Evolutionary conservation across 805 yeast species (phyloP).

Genomic region (Geotrichum ghanense): DNA sequence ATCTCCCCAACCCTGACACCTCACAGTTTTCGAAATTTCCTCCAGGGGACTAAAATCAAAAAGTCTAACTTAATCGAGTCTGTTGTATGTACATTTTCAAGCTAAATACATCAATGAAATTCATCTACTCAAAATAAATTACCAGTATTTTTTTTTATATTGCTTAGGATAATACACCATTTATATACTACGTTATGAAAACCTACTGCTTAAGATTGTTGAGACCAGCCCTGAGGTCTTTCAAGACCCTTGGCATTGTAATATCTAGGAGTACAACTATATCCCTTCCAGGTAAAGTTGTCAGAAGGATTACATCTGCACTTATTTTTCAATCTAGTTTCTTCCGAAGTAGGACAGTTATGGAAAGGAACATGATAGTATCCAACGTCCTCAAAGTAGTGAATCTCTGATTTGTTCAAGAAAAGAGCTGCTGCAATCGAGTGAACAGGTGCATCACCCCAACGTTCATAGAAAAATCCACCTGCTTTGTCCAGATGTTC

Average conservation of each 20-base stretch:
- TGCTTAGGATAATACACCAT: too few relatives aligned
- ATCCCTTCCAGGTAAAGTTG: constrained; percentile 30
- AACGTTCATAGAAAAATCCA: constrained; percentile 63
- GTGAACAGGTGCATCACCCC: constrained; percentile 76
- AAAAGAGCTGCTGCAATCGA: constrained; percentile 51
- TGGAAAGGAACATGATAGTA: constrained; percentile 46
- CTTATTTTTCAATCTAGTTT: constrained; percentile 41
- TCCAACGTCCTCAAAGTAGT: constrained; percentile 50
- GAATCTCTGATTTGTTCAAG: constrained; percentile 39
- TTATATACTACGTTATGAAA: too few relatives aligned
- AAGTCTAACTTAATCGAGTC: neutral
- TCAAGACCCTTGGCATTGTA: constrained; percentile 21
- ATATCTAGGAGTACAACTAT: constrained; percentile 29
- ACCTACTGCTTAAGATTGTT: constrained; percentile 8
- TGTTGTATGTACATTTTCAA: neutral
- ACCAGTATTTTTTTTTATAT: neutral
- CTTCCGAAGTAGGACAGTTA: constrained; percentile 40
- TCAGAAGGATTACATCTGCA: constrained; percentile 67
- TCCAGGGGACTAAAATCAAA: too few relatives aligned
- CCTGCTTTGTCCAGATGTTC: constrained; percentile 47
- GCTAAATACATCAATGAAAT: neutral
- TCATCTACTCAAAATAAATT: neutral
- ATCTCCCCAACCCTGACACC: neutral
- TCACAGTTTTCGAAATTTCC: neutral
- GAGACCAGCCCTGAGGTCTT: constrained; percentile 25